Evolutionary conservation across 2,329 filamentous ascomycete genomes (phyloP).

Genomic region (Calonectria leucothoes): DNA sequence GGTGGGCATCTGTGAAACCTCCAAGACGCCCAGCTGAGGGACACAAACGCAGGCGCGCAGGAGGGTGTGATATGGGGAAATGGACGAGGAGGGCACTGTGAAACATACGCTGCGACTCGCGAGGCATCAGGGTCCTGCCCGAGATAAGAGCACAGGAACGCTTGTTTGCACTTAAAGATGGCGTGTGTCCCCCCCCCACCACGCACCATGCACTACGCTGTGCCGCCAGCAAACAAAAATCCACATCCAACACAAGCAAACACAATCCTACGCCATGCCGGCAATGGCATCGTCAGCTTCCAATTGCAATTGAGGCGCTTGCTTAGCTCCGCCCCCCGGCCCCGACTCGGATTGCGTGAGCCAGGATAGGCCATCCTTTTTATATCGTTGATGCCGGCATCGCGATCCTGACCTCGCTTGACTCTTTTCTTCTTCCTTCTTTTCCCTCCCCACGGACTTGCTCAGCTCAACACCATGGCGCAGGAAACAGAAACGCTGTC

Average conservation of each 20-base stretch:
- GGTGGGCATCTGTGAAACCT: not conserved
- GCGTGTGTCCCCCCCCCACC: too few relatives aligned
- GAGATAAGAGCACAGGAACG: not conserved
- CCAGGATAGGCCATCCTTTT: not conserved
- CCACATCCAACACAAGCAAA: not conserved
- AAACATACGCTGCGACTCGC: not conserved
- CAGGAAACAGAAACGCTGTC: slow-evolving; percentile 15
- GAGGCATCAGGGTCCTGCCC: not conserved
- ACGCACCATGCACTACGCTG: not conserved
- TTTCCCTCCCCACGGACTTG: not conserved
- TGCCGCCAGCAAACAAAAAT: not conserved
- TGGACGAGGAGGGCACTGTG: not conserved
- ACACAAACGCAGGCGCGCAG: not conserved
- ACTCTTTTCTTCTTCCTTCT: too few relatives aligned
- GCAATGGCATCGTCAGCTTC: not conserved
- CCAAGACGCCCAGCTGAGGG: not conserved
- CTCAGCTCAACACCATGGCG: slow-evolving; percentile 4
- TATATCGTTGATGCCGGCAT: slow-evolving; percentile 1
- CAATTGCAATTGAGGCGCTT: not conserved
- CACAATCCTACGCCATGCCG: not conserved
- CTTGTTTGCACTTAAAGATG: not conserved
- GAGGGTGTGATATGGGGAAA: not conserved
- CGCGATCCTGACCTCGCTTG: not conserved
- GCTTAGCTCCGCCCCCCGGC: not conserved
- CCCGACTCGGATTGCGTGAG: not conserved